Evolutionary conservation across 2,329 filamentous ascomycete species (phyloP), one percentile per base, ranked within the genome.

Genomic region (Alternaria brassicicola): DNA sequence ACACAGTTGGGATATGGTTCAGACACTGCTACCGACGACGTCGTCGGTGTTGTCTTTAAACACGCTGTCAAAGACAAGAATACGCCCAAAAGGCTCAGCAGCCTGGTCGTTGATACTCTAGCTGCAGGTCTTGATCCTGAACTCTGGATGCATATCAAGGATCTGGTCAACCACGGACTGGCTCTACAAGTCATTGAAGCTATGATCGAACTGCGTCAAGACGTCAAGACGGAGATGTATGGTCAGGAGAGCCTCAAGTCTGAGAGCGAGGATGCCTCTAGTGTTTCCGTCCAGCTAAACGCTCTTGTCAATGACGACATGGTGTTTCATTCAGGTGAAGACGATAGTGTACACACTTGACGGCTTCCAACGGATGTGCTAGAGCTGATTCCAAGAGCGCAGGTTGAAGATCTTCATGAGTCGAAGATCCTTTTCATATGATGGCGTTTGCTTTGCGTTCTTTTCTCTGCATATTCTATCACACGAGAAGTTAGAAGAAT

Each of bases 51-150:
- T 3, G 53, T 72, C 2, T 70, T 75, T 59, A 26, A 51, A 0
- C 63, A 64, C 21, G 67, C 70, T 0, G 53, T 71, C n/a, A 48
- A 53, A 3, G 49, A 66, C 7, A n/a, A 61, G 0, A 49, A 51
- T 1, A 38, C 66, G 0, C 68, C 68, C 0, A n/a, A 35, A 2
- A 31, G 52, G 13, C 64, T 74, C 3, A 50, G 57, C 4, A 4
- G 57, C 0, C 56, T 73, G 0, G 57, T 71, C 15, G 48, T 68
- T 3, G 23, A 65, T 4, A 52, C 62, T 1, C 39, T 74, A 1
- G 67, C 64, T 0, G 52, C 60, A 3, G 25, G 42, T 5, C 55
- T 67, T 13, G 63, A 69, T 13, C 4, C 31, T 2, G 53, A 55
- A 19, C 21, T 68, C 2, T 67, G 59, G 58, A 31, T 31, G 1